Conservation (phyloP, 768 basidiomycete species). For the Stropharia rugosoannulata region DNA sequence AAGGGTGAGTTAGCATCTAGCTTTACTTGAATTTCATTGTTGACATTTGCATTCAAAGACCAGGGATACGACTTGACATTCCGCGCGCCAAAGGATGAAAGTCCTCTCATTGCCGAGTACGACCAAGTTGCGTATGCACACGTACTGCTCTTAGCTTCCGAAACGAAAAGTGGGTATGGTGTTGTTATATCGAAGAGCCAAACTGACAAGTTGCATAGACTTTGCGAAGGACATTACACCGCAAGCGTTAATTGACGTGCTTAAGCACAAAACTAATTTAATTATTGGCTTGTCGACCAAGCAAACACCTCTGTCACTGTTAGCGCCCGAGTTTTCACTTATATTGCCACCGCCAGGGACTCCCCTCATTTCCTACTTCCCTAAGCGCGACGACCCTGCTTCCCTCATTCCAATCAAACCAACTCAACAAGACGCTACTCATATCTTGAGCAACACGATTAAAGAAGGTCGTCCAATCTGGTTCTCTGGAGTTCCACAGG, state of each 20-base stretch:
- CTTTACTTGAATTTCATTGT: not conserved
- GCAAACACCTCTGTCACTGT: conserved; percentile 69
- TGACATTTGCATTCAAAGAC: conserved; percentile 37
- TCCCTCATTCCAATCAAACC: conserved; percentile 66
- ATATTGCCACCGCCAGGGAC: conserved; percentile 84
- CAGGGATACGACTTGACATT: conserved; percentile 87
- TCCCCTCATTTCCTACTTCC: conserved; percentile 85
- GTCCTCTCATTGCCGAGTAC: conserved; percentile 64
- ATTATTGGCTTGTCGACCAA: conserved; percentile 79
- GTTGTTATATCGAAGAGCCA: not conserved
- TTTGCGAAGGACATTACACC: conserved; percentile 77
- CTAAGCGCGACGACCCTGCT: conserved; percentile 61
- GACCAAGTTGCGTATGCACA: conserved; percentile 80
- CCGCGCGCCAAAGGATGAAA: conserved; percentile 75
- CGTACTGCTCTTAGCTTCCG: conserved; percentile 83
- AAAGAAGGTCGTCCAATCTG: conserved; percentile 58
- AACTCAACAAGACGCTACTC: conserved; percentile 32
- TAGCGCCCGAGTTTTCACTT: conserved; percentile 91
- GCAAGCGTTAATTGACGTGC: conserved; percentile 72
- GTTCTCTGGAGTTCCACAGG: conserved; percentile 72
- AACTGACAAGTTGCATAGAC: conserved; percentile 36
- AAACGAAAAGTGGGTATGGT: conserved; percentile 70
- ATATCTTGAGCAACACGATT: conserved; percentile 36
- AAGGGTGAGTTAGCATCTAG: conserved; percentile 47
- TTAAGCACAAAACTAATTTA: conserved; percentile 75